Evolutionary conservation across 352 stramenopile genomes (phyloP), one percentile per base, ranked within the genome.

Genomic region (Phytophthora podocarpi): DNA sequence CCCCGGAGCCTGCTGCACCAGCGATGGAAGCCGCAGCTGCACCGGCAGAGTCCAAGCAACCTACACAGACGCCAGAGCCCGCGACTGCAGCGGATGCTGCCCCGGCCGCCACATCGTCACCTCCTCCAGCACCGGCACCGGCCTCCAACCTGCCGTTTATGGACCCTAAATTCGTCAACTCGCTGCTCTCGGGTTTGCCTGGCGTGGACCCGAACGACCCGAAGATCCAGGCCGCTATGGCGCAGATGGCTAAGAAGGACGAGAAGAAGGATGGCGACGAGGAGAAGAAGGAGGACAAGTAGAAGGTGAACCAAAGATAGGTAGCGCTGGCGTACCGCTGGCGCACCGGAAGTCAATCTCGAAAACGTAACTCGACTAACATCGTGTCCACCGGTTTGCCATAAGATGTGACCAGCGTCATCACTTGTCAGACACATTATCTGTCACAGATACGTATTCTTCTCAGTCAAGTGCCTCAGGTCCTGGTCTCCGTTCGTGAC

Each of bases 131-230:
- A 0, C 83, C 87, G 2, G 81, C 85, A 11, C 80, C 80, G n/a
- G 87, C 85, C 15, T 95, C 84, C 0, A 92, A 82, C 49, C 69
- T 92, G 43, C 88, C 88, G 30, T 97, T 97, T 62, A 91, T 96
- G 77, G 91, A 97, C 57, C 85, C 90, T 7, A 82, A 78, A 31
- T 97, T 97, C 52, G 90, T 97, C 58, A 92, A 93, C 64, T 91
- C 87, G 35, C 64, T 98, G 56, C 74, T 98, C 32, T 90, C 76
- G n/a, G 85, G 87, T 13, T 70, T 97, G 21, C 87, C 86, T 13
- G 91, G 91, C 45, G 91, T 97, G 55, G 92, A 98, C 67, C 83
- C 85, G 27, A 97, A 97, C 68, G 90, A 98, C 67, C 91, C 92
- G 4, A 91, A 97, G 66, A 97, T 98, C 68, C 75, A 96, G 48